These are phyloP conservation scores for Suhomyces faveliae DNA, from an alignment of 805 yeast species.

Conservation along the genomic window DNA sequence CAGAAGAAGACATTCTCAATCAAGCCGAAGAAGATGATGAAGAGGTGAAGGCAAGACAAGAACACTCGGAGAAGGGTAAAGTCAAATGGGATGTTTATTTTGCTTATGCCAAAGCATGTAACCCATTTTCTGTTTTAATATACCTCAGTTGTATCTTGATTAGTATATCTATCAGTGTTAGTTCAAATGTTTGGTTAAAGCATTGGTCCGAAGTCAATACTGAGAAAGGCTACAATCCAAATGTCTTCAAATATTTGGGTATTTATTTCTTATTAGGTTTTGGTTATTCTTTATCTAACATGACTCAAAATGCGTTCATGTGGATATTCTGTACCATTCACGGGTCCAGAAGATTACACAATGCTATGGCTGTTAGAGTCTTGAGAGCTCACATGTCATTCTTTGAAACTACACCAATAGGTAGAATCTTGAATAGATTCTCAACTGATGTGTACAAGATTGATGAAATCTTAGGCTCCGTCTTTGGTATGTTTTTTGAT, in stretches of 20 bases:
- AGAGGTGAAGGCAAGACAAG: constrained; percentile 51
- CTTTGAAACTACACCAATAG: constrained; percentile 94
- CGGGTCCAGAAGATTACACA: constrained; percentile 76
- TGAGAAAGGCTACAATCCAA: constrained; percentile 64
- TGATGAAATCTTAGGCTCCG: constrained; percentile 74
- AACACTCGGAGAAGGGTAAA: constrained; percentile 88
- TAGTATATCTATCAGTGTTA: constrained; percentile 61
- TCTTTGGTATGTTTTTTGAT: constrained; percentile 64
- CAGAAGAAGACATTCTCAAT: constrained; percentile 30
- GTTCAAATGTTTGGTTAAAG: constrained; percentile 87
- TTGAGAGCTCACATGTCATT: constrained; percentile 92
- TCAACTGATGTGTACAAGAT: constrained; percentile 88
- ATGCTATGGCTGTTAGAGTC: constrained; percentile 67
- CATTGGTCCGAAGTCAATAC: constrained; percentile 95
- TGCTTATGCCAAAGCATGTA: constrained; percentile 87
- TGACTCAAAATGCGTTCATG: constrained; percentile 65
- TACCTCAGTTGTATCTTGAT: constrained; percentile 56
- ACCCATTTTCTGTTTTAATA: constrained; percentile 58
- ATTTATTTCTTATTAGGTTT: constrained; percentile 76
- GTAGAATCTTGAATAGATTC: constrained; percentile 86
- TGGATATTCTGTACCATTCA: constrained; percentile 82
- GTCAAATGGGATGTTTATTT: constrained; percentile 84
- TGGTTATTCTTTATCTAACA: constrained; percentile 55
- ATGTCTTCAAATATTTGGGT: constrained; percentile 67
- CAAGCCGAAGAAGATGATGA: constrained; percentile 35